Percentiles rank a stretch among this genome's conserved stretches.
phyloP scores from a whole-genome alignment of 345 rosid genomes.

The Rhodamnia rubescens region DNA sequence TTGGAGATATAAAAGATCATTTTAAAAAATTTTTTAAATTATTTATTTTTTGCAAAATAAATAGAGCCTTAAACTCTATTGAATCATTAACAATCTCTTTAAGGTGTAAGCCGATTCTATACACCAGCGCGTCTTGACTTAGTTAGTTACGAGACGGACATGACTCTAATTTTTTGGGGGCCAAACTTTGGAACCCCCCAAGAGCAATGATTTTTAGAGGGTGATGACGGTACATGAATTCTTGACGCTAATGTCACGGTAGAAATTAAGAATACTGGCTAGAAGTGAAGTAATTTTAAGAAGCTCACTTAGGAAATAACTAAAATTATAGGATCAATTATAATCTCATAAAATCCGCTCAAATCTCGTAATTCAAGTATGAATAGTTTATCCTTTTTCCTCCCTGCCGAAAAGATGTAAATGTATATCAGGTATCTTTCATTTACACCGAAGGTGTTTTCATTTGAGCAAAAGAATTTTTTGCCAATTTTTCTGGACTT shows the following conservation, averaged over 20 bases:
- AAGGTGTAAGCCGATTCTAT: neutral
- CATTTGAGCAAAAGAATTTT: neutral
- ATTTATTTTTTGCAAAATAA: too few species aligned
- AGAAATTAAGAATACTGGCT: too few species aligned
- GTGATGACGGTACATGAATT: too few species aligned
- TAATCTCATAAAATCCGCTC: neutral
- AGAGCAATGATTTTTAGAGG: too few species aligned
- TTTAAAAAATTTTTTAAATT: too few species aligned
- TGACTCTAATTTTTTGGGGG: neutral
- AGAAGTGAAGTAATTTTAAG: neutral
- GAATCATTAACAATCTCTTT: neutral
- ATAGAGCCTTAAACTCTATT: neutral
- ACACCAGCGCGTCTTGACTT: neutral
- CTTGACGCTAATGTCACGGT: too few species aligned
- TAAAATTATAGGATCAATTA: neutral
- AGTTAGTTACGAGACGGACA: neutral
- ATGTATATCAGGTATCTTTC: neutral
- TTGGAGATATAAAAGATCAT: too few species aligned
- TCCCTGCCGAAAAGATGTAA: neutral
- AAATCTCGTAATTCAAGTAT: neutral
- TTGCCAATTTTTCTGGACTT: neutral
- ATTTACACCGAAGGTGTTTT: neutral
- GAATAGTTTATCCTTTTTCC: neutral
- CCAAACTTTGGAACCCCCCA: neutral
- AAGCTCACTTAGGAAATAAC: neutral